Conservation (phyloP, 2,329 filamentous ascomycete species). For the Aspergillus fumigatus region DNA sequence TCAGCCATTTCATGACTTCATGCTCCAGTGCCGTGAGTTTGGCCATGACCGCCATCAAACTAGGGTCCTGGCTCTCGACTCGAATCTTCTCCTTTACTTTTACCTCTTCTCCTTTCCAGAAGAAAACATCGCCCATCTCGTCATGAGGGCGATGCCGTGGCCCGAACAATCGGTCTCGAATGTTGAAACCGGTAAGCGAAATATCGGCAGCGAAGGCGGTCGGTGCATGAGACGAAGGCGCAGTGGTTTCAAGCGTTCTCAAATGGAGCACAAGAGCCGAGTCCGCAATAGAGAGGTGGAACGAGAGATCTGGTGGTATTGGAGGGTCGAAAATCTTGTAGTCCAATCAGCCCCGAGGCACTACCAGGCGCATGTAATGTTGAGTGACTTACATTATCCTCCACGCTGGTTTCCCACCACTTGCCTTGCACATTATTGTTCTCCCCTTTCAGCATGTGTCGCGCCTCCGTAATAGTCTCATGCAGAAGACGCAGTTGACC, state of each 20-base stretch:
- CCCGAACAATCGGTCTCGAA: constrained; percentile 53
- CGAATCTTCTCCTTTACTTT: constrained; percentile 84
- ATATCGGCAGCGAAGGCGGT: constrained; percentile 68
- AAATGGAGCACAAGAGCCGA: constrained; percentile 65
- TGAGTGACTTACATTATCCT: constrained; percentile 51
- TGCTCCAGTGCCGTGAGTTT: constrained; percentile 77
- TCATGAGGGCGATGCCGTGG: constrained; percentile 62
- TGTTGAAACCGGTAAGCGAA: constrained; percentile 52
- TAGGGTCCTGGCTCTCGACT: constrained; percentile 85
- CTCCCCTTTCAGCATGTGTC: constrained; percentile 53
- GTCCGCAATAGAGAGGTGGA: constrained; percentile 66
- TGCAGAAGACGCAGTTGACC: constrained; percentile 55
- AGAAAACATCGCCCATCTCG: constrained; percentile 74
- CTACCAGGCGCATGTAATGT: not conserved
- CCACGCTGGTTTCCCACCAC: constrained; percentile 54
- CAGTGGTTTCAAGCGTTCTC: constrained; percentile 64
- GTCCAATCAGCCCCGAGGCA: not conserved
- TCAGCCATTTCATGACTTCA: constrained; percentile 63
- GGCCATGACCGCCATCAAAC: constrained; percentile 73
- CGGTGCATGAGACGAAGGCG: constrained; percentile 51
- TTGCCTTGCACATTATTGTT: constrained; percentile 45
- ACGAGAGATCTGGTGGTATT: constrained; percentile 64
- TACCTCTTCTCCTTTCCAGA: constrained; percentile 66
- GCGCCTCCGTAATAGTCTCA: constrained; percentile 60
- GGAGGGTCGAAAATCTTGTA: constrained; percentile 56